Evolutionary conservation across 148 eudicot species (phyloP), one percentile per base, ranked within the genome.

Genomic region (Arbutus unedo): DNA sequence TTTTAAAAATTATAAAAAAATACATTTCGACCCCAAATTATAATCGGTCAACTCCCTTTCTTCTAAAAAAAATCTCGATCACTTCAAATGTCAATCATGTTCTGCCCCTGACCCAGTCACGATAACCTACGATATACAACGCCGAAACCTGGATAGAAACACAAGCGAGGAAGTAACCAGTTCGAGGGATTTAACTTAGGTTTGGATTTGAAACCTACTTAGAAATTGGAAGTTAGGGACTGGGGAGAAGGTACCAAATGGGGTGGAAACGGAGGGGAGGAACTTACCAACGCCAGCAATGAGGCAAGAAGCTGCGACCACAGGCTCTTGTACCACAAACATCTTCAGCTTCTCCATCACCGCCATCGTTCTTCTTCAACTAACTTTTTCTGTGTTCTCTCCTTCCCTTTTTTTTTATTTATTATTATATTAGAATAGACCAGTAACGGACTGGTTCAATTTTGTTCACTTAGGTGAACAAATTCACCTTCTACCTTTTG

Each of bases 221-320:
- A 7, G 76, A 73, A 47, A 18, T 53, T 5, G 5, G 80, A 56
- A 38, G 67, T 41, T 77, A 77, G 66, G 80, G 49, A 38, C 51
- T 6, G 64, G 43, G 56, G 19, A 23, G 78, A 25, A 31, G 56
- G n/a, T 23, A 73, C n/a, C n/a, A 57, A 74, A 16, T 68, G 73
- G 51, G 21, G 18, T 15, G 21, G 23, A 44, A 74, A 19, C 19
- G 53, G 15, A n/a, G 15, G 71, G 71, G 4, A 43, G 25, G 10
- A 16, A 4, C 43, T 44, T 87, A 95, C 98, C 98, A 50, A 95
- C 78, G 60, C 98, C 96, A 49, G 89, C 98, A 70, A 93, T 94
- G 76, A 95, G 91, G 81, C 95, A 92, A 74, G 98, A 93, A 72
- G 98, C 95, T 9, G 93, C 92, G 25, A 95, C 95, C 25, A 95